Evolutionary conservation across 106 monocot genomes (phyloP), one percentile per base, ranked within the genome.

Genomic region (Agapanthus africanus): DNA sequence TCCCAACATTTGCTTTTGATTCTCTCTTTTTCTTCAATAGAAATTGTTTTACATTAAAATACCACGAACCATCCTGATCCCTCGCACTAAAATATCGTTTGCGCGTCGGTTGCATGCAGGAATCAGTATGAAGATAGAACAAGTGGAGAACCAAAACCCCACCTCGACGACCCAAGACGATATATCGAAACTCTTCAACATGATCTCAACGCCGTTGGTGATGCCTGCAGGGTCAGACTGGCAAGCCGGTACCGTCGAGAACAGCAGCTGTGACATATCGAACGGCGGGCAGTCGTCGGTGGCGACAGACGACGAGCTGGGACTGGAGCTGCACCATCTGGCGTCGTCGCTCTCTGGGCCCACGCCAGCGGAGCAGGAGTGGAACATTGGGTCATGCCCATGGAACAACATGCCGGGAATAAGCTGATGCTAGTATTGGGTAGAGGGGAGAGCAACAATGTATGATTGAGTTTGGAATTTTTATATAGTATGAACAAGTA

Each of bases 401-500:
- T 77, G 79, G 84, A 70, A 63, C 65, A 73, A 83, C 57, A 64
- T 76, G 76, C 71, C 74, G 0, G 38, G 76, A 26, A 79, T 76
- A 7, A 19, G 63, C 36, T 63, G 63, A 63, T 47, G n/a, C n/a
- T n/a, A n/a, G n/a, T n/a, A n/a, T n/a, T n/a, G n/a, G n/a, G n/a
- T n/a, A n/a, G n/a, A n/a, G n/a, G n/a, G n/a, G n/a, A n/a, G n/a
- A n/a, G n/a, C n/a, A n/a, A n/a, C n/a, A n/a, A n/a, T n/a, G n/a
- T n/a, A n/a, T n/a, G n/a, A n/a, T n/a, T n/a, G n/a, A n/a, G n/a
- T n/a, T n/a, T n/a, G n/a, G n/a, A n/a, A n/a, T n/a, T n/a, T n/a
- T n/a, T n/a, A n/a, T n/a, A n/a, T n/a, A n/a, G n/a, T n/a, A n/a
- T n/a, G n/a, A n/a, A n/a, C n/a, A n/a, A n/a, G n/a, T n/a, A n/a